phyloP scores from a whole-genome alignment of 1,284 basidiomycete species.

The Trichosporon faecale region DNA sequence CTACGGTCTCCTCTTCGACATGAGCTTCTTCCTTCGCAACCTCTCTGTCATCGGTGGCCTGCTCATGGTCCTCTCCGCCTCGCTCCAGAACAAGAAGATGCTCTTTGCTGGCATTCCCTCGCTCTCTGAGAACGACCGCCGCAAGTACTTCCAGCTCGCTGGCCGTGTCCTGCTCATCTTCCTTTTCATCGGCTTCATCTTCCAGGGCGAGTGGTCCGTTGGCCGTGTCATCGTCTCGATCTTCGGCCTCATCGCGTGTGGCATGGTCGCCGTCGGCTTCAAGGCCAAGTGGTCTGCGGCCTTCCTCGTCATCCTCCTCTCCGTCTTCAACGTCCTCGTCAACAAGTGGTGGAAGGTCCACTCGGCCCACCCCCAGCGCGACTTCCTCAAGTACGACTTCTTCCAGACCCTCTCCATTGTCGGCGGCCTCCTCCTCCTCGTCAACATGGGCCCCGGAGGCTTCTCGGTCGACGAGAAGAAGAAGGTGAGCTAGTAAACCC shows the following conservation, averaged over 20 bases:
- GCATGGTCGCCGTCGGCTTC: conserved; percentile 98
- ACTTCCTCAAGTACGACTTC: conserved; percentile 83
- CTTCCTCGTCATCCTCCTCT: conserved; percentile 91
- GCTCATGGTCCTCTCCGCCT: conserved; percentile 97
- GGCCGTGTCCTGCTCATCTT: conserved; percentile 97
- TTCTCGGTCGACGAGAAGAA: conserved; percentile 99
- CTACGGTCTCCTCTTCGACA: conserved; percentile 92
- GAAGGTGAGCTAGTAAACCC: conserved; percentile 61
- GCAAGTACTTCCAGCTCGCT: conserved; percentile 98
- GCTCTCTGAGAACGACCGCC: conserved; percentile 90
- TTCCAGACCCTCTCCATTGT: conserved; percentile 97
- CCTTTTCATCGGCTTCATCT: conserved; percentile 96
- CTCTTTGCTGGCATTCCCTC: conserved; percentile 88
- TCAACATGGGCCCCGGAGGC: conserved; percentile 97
- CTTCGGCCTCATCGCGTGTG: conserved; percentile 83
- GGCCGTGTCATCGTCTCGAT: conserved; percentile 81
- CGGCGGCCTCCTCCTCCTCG: conserved; percentile 91
- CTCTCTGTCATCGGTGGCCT: conserved; percentile 86
- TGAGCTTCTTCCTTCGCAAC: conserved; percentile 99
- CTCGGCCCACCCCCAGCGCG: conserved; percentile 85
- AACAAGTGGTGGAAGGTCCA: conserved; percentile 99
- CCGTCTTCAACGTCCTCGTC: conserved; percentile 93
- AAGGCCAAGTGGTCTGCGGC: conserved; percentile 98
- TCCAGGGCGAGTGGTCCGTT: conserved; percentile 88
- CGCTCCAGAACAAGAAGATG: conserved; percentile 79